Evolutionary conservation across 352 stramenopile species (phyloP), one percentile per base, ranked within the genome.

Genomic region (Albugo candida): DNA sequence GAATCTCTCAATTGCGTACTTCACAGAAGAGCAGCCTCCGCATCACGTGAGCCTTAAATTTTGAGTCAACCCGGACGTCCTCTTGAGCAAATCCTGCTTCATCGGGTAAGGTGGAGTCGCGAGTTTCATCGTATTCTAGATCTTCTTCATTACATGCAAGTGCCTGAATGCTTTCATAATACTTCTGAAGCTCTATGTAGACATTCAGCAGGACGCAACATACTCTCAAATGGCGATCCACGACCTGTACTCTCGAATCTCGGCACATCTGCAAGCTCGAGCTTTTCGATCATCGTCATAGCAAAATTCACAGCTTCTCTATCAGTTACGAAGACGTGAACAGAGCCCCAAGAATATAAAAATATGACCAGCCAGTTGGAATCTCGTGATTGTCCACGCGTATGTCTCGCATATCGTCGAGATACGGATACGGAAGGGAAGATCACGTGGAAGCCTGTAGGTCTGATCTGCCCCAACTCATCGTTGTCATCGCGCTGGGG

Each of bases 181-280:
- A 73, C 43, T 89, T 89, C 56, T 89, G 77, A 20, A 89, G 59
- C 46, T 87, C 77, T 88, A 47, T n/a, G n/a, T n/a, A n/a, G n/a
- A 5, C 41, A 18, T 11, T 8, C 20, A 41, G 19, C 11, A 13
- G 10, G 27, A 18, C 0, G 19, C 18, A 38, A 16, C 13, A 17
- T 20, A 42, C 11, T 21, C 34, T 17, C 39, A 8, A 1, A 18
- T 13, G 36, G 17, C 37, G 14, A 24, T 4, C 49, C 42, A 27
- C 12, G 31, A 82, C 76, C 76, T 53, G 73, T 73, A 47, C 86
- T 89, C 53, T 89, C 71, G 41, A 89, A 89, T 36, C 59, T 83
- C 0, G 73, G 77, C n/a, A 79, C 45, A 46, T 81, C 74, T 13
- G 57, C 53, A 35, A 89, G 51, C 48, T 81, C 83, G 17, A 89